Conservation (phyloP, 2,329 filamentous ascomycete genomes). For the Colletotrichum sp. region DNA sequence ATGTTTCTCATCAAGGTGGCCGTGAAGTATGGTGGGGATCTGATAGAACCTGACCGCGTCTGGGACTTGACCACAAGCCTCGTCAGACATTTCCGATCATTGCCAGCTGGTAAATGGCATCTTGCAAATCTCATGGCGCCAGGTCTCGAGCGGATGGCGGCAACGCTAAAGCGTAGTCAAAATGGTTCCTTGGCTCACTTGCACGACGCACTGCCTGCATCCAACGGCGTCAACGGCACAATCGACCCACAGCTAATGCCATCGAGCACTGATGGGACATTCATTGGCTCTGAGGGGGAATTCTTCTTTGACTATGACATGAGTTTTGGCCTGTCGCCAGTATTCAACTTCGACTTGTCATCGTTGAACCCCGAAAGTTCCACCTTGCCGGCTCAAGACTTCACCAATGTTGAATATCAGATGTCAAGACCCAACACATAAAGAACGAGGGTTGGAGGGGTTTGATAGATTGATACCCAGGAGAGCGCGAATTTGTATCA, state of each 20-base stretch:
- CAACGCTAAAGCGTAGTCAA: background rate
- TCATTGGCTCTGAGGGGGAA: conserved; percentile 15
- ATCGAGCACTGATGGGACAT: background rate
- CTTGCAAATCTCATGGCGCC: conserved; percentile 51
- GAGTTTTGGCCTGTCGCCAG: conserved; percentile 31
- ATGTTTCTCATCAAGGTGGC: conserved; percentile 56
- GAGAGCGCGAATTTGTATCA: background rate
- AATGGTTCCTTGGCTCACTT: background rate
- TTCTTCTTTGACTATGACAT: conserved; percentile 29
- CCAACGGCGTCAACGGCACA: background rate
- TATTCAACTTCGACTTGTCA: conserved; percentile 32
- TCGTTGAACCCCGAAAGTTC: background rate
- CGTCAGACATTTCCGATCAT: conserved; percentile 42
- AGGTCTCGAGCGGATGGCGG: conserved; percentile 46
- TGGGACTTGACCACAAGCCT: conserved; percentile 40
- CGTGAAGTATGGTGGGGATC: conserved; percentile 42
- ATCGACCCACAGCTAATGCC: background rate
- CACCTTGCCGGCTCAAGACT: background rate
- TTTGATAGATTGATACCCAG: background rate
- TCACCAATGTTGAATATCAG: background rate
- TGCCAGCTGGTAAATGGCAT: conserved; percentile 48
- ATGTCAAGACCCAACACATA: background rate
- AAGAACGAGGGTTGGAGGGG: fast-evolving
- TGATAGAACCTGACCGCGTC: conserved; percentile 41
- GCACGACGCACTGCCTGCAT: background rate